These are phyloP conservation scores for Orbilia javanica DNA, from an alignment of 2,329 filamentous ascomycete genomes.

Conservation along the genomic window DNA sequence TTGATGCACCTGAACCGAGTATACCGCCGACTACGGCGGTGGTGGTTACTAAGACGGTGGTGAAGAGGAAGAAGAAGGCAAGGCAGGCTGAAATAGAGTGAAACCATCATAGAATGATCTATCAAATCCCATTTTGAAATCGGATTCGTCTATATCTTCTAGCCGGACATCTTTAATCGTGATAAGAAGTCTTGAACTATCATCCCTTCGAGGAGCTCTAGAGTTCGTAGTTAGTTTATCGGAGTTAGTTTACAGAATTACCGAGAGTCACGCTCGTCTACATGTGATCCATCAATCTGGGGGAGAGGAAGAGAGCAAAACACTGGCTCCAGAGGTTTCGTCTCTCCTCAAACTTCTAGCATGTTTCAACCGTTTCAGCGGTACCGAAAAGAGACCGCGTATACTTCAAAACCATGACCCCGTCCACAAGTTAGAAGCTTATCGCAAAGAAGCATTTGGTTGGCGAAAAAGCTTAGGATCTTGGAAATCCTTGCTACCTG, in stretches of 20 bases:
- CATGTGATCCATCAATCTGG: background rate
- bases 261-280: constrained; percentile 2
- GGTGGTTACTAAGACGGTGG: constrained; percentile 30
- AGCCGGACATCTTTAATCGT: constrained; percentile 1
- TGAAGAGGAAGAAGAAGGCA: constrained; percentile 56
- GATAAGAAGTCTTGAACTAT: background rate
- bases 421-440: background rate
- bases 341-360: constrained; percentile 12
- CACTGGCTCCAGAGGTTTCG: background rate
- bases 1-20: constrained; percentile 11
- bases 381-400: constrained; percentile 2
- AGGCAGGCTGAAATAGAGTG: constrained; percentile 54
- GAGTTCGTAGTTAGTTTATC: background rate
- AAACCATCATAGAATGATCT: constrained; percentile 10
- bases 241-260: background rate
- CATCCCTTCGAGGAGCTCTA: too few species aligned
- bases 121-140: background rate
- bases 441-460: constrained; percentile 13
- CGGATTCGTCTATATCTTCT: background rate
- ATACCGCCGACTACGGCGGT: background rate
- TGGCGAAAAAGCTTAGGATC: background rate
- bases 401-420: background rate
- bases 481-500: background rate
- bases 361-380: constrained; percentile 16
- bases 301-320: background rate